Evolutionary conservation across 2,329 filamentous ascomycete species (phyloP), one percentile per base, ranked within the genome.

Genomic region (Alternaria rosae): DNA sequence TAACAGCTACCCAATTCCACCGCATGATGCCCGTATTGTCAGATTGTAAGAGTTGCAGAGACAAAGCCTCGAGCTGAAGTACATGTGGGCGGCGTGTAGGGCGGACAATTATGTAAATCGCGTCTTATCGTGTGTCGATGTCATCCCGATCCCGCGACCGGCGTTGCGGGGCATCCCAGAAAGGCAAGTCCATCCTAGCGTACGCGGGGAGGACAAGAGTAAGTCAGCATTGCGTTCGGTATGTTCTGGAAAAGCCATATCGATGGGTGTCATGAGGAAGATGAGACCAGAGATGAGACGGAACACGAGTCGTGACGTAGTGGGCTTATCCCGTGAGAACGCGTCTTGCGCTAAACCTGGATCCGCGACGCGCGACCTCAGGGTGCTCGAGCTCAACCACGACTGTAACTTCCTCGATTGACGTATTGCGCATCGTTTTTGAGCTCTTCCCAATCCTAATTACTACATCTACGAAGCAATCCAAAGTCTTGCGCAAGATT

Each of bases 101-200:
- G 65, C 61, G 64, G 55, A 63, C 23, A 64, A 72, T 77, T 74
- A 76, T 73, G 72, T 75, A 75, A 75, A 61, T 60, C 59, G 58
- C 59, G 47, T 69, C 70, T 69, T 74, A 73, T 76, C 70, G 58
- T 68, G 12, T 42, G 43, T 62, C 58, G 15, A 58, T 35, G 62
- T 61, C 65, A 61, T 61, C 59, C 66, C 67, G 67, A 61, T 50
- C 47, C 47, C 47, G 30, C 47, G n/a, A 54, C 28, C 64, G 64
- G 56, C 43, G 52, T 54, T 67, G 70, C 56, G 71, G 71, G 68
- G 68, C 62, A 61, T 28, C 64, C 67, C 55, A 64, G 59, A 66
- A 58, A 50, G 69, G 69, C 54, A 74, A 54, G 65, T 71, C 66
- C 62, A 70, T 47, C 63, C 66, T 56, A 26, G 26, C n/a, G 23